phyloP scores from a whole-genome alignment of 805 yeast genomes.

The Kodamaea kaohsiungensis region DNA sequence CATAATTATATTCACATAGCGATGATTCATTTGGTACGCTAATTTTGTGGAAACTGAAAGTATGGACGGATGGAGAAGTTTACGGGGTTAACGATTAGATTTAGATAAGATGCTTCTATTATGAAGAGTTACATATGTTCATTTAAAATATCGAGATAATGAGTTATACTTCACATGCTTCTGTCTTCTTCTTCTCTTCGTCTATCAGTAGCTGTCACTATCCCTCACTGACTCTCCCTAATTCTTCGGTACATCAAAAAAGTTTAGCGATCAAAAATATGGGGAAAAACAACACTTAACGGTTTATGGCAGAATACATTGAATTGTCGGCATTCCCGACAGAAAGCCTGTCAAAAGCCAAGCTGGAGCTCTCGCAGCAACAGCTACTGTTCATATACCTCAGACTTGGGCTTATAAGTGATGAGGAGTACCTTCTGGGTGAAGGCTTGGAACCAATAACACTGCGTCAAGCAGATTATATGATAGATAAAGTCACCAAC shows the following conservation, averaged over 20 bases:
- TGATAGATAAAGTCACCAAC: conserved; percentile 31
- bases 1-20: too few species aligned
- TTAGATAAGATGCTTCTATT: too few species aligned
- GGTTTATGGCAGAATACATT: conserved; percentile 2
- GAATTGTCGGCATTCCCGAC: conserved; percentile 5
- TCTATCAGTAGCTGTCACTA: too few species aligned
- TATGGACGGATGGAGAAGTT: too few species aligned
- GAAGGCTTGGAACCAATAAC: neutral
- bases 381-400: conserved; percentile 6
- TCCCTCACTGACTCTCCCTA: neutral
- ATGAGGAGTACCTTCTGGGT: conserved; percentile 10
- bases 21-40: too few species aligned
- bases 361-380: neutral
- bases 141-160: too few species aligned
- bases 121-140: too few species aligned
- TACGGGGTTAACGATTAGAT: too few species aligned
- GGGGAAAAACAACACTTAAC: neutral
- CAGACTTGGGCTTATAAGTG: conserved; percentile 13
- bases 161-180: too few species aligned
- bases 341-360: neutral
- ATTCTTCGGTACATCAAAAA: neutral
- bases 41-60: too few species aligned
- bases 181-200: too few species aligned
- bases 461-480: conserved; percentile 18
- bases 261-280: neutral